Percentiles rank a stretch among this genome's conserved stretches.
Conservation (phyloP, 2,329 filamentous ascomycete genomes). For the Neofusicoccum ribis region DNA sequence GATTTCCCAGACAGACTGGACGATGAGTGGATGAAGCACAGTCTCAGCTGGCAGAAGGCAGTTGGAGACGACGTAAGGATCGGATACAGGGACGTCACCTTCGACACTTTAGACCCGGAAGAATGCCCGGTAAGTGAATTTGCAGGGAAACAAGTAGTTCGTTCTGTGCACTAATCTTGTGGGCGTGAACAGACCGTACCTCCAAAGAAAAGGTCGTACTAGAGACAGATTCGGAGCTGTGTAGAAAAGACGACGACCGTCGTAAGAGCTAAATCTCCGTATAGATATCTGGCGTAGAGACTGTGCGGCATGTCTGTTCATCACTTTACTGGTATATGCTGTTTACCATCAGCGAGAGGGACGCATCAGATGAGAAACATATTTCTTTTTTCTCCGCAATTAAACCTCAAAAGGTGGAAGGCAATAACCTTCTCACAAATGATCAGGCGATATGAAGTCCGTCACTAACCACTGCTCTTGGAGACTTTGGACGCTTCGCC, state of each 20-base stretch:
- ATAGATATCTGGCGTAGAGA: neutral
- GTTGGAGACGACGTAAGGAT: constrained; percentile 43
- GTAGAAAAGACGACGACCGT: neutral
- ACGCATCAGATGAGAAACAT: too few relatives aligned
- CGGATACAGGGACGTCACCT: constrained; percentile 44
- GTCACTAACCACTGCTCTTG: neutral
- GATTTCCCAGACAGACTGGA: constrained; percentile 48
- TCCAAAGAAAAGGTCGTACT: constrained; percentile 39
- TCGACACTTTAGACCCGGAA: constrained; percentile 46
- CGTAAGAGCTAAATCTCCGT: neutral
- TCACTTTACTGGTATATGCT: too few relatives aligned
- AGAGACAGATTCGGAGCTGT: neutral
- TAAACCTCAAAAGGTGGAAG: too few relatives aligned
- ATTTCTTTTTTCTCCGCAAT: too few relatives aligned
- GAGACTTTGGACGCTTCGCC: neutral
- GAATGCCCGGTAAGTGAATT: constrained; percentile 36
- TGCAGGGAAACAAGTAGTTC: too few relatives aligned
- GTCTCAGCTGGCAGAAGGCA: constrained; percentile 46
- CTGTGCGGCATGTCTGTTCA: too few relatives aligned
- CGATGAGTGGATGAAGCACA: constrained; percentile 49
- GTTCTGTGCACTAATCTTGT: too few relatives aligned
- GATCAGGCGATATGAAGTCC: neutral
- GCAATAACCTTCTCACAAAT: too few relatives aligned
- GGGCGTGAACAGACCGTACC: constrained; percentile 29
- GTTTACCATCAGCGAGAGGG: too few relatives aligned